Base-by-base conservation (phyloP, 352 stramenopile species). In the Phytophthora cryptogea region DNA sequence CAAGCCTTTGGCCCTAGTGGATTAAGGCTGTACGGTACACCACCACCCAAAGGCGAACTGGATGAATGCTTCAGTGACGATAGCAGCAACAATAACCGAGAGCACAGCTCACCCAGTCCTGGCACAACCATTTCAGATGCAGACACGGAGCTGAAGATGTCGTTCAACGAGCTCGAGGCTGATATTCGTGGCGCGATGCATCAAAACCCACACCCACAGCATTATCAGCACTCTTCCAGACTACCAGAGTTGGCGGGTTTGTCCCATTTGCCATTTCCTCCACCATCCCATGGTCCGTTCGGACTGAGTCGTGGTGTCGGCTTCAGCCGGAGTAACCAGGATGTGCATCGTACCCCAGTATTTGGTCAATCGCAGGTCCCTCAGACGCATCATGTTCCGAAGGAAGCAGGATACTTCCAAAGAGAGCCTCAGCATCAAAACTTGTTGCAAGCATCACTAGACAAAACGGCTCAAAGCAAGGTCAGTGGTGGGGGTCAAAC, bases 381-480 rank as follows among this genome's bases (percentile, higher is more conserved):
- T 41, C 52, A 43, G 3, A 30, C 53, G 32, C 40, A 62, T 41
- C 17, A 46, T 13, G 16, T 63, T 17, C 40, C 45, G 10, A 75
- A 70, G 46, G 80, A 80, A 41, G 86, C 86, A 76, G 72, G 76
- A 0, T 80, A 75, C 28, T 89, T 96, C 35, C 79, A 96, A 77
- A 83, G 97, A 63, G 76, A 93, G 59, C 90, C 31, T 83, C 98
- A 30, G 53, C 91, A 54, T 66, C 77, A 42, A 82, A 96, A 37
- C 83, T 87, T 30, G 75, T 86, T 49, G 89, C 94, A 41, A 35
- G 42, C 36, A 36, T 64, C 48, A 4, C 43, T 48, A 11, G 45
- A 42, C 23, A 67, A 66, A 26, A 55, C 14, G 30, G 37, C 26
- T 49, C 65, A 61, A 37, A 56, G 30, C 23, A 73, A 63, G 28